These are phyloP conservation scores for Keithomyces neogunnii DNA, from an alignment of 2,329 filamentous ascomycete genomes.

Conservation along the genomic window DNA sequence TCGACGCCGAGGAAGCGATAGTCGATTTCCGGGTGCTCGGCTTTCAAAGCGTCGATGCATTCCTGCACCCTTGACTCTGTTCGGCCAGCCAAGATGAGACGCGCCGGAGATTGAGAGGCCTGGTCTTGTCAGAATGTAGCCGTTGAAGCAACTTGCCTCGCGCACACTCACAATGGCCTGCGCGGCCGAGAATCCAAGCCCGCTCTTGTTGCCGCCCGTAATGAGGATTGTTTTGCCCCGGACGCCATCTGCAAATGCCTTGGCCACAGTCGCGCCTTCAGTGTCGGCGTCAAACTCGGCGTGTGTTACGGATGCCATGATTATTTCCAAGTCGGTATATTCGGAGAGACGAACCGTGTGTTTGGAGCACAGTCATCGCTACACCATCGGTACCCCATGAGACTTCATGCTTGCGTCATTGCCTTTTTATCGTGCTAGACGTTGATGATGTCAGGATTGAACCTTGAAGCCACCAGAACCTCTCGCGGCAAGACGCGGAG, in stretches of 20 bases:
- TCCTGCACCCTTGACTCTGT: conserved; percentile 25
- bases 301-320: conserved; percentile 13
- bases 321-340: no score
- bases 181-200: conserved; percentile 28
- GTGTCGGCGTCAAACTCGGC: conserved; percentile 13
- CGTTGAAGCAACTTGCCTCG: neutral
- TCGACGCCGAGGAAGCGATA: conserved; percentile 26
- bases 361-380: no score
- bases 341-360: no score
- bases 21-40: conserved; percentile 21
- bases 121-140: neutral
- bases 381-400: no score
- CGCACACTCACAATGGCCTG: conserved; percentile 13
- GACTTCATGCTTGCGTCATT: no score
- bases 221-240: conserved; percentile 24
- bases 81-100: conserved; percentile 33
- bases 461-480: no score
- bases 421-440: no score
- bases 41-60: conserved; percentile 25
- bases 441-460: no score
- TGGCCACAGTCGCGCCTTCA: conserved; percentile 12
- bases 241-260: conserved; percentile 15
- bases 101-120: conserved; percentile 19
- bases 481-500: no score
- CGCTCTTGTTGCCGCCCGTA: conserved; percentile 27